Conservation (phyloP, 768 basidiomycete genomes). For the Termitomyces heimii region DNA sequence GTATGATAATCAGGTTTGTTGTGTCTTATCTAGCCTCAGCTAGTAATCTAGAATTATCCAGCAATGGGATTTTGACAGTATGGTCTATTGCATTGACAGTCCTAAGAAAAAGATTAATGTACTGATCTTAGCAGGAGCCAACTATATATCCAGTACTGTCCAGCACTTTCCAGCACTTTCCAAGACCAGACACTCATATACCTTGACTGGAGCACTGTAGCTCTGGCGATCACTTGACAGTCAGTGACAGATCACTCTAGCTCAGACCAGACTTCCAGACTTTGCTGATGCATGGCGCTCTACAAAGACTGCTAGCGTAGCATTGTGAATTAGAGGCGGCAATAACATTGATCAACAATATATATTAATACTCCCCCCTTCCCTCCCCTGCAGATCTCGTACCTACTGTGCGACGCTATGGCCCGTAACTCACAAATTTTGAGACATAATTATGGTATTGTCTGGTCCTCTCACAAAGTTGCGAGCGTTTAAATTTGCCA, state of each 20-base stretch:
- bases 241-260: neutral
- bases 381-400: too few relatives aligned
- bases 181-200: too few relatives aligned
- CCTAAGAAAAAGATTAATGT: neutral
- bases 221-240: neutral
- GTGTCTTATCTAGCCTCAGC: neutral
- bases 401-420: too few relatives aligned
- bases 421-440: too few relatives aligned
- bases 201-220: neutral
- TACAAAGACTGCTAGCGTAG: too few relatives aligned
- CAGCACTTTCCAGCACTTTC: neutral
- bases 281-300: neutral
- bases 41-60: neutral
- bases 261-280: neutral
- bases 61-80: neutral
- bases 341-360: too few relatives aligned
- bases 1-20: neutral
- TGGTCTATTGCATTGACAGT: neutral
- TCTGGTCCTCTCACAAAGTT: neutral
- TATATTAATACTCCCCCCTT: too few relatives aligned
- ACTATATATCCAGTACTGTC: too few relatives aligned
- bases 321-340: too few relatives aligned
- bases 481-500: constrained; percentile 2
- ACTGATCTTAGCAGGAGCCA: neutral
- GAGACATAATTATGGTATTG: too few relatives aligned